Conservation (phyloP, 352 stramenopile species). For the Pilasporangium apinafurcum region DNA sequence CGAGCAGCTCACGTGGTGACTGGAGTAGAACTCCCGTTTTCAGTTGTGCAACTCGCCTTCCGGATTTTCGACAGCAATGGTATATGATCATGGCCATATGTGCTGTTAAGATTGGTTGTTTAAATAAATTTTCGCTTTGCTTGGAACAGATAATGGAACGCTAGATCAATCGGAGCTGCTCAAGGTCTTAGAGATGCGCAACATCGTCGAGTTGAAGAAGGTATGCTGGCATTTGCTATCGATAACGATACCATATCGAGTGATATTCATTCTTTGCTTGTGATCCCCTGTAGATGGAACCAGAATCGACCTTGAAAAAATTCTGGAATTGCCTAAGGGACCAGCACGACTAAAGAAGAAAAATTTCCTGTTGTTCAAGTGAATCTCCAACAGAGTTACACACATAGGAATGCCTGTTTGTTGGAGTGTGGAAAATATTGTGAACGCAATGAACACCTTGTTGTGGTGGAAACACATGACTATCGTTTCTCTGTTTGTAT, state of each 20-base stretch:
- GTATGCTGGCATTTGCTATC: conserved; percentile 3
- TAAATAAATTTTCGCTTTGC: not conserved
- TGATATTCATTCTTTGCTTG: too few relatives aligned
- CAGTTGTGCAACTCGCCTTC: conserved; percentile 69
- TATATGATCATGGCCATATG: conserved; percentile 5
- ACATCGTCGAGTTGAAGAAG: conserved; percentile 43
- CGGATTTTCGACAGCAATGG: conserved; percentile 69
- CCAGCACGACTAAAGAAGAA: conserved; percentile 6
- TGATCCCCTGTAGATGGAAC: too few relatives aligned
- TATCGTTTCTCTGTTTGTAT: too few relatives aligned
- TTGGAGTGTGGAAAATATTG: too few relatives aligned
- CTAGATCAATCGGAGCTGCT: conserved; percentile 62
- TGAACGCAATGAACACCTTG: too few relatives aligned
- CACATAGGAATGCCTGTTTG: conserved; percentile 5
- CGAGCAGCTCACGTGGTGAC: conserved; percentile 54
- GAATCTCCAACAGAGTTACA: not conserved
- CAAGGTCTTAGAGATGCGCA: conserved; percentile 61
- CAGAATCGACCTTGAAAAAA: conserved; percentile 6
- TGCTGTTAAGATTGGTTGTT: not conserved
- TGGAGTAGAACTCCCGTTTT: conserved; percentile 55
- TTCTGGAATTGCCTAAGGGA: conserved; percentile 9
- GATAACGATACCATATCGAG: too few relatives aligned
- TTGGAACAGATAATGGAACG: conserved; percentile 49
- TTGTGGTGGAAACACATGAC: too few relatives aligned
- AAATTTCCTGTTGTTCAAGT: not conserved